Evolutionary conservation across 768 basidiomycete genomes (phyloP).

Genomic region (Panaeolus cyanescens): DNA sequence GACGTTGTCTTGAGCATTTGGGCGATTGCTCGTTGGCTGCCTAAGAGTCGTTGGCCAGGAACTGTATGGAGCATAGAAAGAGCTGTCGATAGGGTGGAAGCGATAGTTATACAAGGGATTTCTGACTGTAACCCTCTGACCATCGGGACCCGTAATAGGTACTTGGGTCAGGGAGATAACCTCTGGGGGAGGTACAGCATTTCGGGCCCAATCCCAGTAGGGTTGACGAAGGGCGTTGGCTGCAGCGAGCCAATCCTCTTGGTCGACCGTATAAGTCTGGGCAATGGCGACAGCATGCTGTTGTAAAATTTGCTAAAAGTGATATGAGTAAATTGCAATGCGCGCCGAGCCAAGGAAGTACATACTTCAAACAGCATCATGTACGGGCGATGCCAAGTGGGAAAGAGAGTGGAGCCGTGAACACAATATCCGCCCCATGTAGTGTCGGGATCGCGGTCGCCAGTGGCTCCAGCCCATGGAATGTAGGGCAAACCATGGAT

Average conservation of each 20-base stretch:
- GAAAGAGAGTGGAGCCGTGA: slow-evolving; percentile 56
- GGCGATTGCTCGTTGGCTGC: slow-evolving; percentile 20
- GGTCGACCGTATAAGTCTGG: slow-evolving; percentile 31
- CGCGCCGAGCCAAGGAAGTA: background rate
- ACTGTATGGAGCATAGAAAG: slow-evolving; percentile 24
- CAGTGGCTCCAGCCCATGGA: slow-evolving; percentile 40
- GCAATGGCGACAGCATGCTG: slow-evolving; percentile 42
- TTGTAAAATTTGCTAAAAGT: slow-evolving; percentile 47
- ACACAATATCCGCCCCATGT: slow-evolving; percentile 51
- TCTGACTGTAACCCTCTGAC: slow-evolving; percentile 21
- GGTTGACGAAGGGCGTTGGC: slow-evolving; percentile 40
- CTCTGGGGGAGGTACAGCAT: slow-evolving; percentile 37
- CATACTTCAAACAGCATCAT: slow-evolving; percentile 50
- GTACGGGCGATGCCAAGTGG: slow-evolving; percentile 59
- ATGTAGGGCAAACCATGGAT: slow-evolving; percentile 52
- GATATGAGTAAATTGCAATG: background rate
- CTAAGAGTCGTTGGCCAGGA: slow-evolving; percentile 31
- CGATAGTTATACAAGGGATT: slow-evolving; percentile 37
- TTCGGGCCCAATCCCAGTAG: slow-evolving; percentile 55
- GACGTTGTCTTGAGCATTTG: slow-evolving; percentile 26
- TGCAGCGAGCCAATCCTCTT: slow-evolving; percentile 29
- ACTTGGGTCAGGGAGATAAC: slow-evolving; percentile 29
- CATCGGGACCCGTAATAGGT: slow-evolving; percentile 29
- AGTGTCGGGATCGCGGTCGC: slow-evolving; percentile 24
- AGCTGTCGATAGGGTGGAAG: slow-evolving; percentile 32